Percentiles rank a stretch among this genome's conserved stretches.
phyloP scores from a whole-genome alignment of 495 filamentous ascomycete species.

The Xylaria acuta region DNA sequence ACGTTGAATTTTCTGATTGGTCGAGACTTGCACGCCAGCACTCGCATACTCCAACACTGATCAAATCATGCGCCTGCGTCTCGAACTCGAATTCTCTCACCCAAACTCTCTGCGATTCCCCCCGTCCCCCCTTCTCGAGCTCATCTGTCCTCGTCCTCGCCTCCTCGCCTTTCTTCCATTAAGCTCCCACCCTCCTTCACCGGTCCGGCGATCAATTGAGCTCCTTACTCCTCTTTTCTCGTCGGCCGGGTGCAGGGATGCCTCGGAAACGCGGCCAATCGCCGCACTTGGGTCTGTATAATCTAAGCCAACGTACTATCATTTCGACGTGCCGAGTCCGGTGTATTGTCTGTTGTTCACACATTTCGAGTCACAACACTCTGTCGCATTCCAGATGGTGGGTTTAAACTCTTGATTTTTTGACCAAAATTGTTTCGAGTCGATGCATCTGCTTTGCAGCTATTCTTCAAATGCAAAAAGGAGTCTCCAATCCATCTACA shows the following conservation, averaged over 20 bases:
- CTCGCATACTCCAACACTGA: slow-evolving; percentile 44
- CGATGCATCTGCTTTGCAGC: slow-evolving; percentile 34
- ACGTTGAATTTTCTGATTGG: slow-evolving; percentile 55
- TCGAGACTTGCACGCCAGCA: slow-evolving; percentile 42
- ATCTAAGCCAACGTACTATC: background rate
- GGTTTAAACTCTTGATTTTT: slow-evolving; percentile 43
- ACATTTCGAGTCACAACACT: slow-evolving; percentile 33
- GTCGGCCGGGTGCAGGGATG: slow-evolving; percentile 5
- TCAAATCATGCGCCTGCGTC: slow-evolving; percentile 45
- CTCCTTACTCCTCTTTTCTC: slow-evolving; percentile 32
- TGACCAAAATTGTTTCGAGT: slow-evolving; percentile 21
- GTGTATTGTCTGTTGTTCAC: slow-evolving; percentile 33
- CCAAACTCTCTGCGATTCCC: slow-evolving; percentile 31
- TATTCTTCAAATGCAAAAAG: slow-evolving; percentile 28
- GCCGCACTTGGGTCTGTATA: background rate
- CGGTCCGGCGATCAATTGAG: slow-evolving; percentile 37
- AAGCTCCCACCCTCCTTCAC: slow-evolving; percentile 35
- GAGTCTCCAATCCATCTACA: background rate
- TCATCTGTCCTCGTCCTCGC: slow-evolving; percentile 26
- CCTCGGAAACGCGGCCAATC: background rate
- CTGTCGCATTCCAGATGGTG: slow-evolving; percentile 45
- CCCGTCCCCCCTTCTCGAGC: slow-evolving; percentile 11
- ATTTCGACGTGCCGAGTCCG: slow-evolving; percentile 8
- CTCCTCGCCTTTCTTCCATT: slow-evolving; percentile 49
- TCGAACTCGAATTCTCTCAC: slow-evolving; percentile 46